phyloP scores from a whole-genome alignment of 208 protist genomes.

The Leishmania braziliensis region DNA sequence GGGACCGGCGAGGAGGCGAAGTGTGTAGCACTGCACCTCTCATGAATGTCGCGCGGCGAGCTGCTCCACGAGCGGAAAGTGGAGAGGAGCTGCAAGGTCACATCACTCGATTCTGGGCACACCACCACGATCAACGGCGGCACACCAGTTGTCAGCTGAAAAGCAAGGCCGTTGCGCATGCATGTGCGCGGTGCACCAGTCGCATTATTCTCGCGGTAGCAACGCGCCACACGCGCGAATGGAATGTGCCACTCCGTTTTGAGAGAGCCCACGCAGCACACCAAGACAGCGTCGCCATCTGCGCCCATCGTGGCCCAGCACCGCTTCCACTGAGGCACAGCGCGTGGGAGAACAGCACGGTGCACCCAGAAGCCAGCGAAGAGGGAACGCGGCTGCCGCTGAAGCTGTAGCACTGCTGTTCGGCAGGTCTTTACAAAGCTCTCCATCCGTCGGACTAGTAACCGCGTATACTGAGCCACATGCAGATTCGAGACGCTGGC shows the following conservation, averaged over 20 bases:
- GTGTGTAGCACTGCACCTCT: neutral
- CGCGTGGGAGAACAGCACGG: conserved; percentile 48
- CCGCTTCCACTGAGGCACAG: conserved; percentile 51
- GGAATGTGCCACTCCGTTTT: conserved; percentile 27
- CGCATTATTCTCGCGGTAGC: conserved; percentile 23
- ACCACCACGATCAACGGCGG: conserved; percentile 50
- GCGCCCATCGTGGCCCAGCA: conserved; percentile 44
- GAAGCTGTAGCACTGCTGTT: conserved; percentile 16
- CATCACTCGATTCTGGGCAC: conserved; percentile 39
- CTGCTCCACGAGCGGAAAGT: conserved; percentile 29
- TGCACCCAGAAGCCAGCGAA: conserved; percentile 67
- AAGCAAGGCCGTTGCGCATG: conserved; percentile 49
- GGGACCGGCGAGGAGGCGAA: neutral
- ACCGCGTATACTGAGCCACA: neutral
- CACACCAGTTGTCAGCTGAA: conserved; percentile 41
- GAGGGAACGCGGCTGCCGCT: conserved; percentile 13
- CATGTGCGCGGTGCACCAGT: conserved; percentile 33
- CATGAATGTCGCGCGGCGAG: neutral
- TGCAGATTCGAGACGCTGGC: neutral
- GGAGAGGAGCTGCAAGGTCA: conserved; percentile 38
- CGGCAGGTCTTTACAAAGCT: conserved; percentile 21
- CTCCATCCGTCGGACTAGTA: conserved; percentile 16
- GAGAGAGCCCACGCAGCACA: conserved; percentile 33
- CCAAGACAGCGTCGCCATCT: conserved; percentile 13
- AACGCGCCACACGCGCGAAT: conserved; percentile 25